phyloP scores from a whole-genome alignment of 345 rosid species.

The Euphorbia peplus region DNA sequence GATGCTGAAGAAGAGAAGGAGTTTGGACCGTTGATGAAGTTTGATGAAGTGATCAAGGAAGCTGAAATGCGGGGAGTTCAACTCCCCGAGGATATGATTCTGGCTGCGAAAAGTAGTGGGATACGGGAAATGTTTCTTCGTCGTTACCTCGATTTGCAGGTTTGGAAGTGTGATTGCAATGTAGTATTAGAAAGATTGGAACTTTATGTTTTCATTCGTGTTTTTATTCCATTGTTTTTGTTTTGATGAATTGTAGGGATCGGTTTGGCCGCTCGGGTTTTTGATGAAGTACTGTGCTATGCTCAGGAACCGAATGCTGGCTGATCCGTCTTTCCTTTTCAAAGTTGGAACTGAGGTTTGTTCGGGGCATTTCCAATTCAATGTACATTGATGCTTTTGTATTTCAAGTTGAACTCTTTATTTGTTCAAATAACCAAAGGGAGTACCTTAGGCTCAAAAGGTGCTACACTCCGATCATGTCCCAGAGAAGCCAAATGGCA shows the following conservation, averaged over 20 bases:
- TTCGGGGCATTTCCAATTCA: background rate
- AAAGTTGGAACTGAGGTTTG: conserved; percentile 91
- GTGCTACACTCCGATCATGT: no score
- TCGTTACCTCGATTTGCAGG: conserved; percentile 81
- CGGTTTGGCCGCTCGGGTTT: conserved; percentile 65
- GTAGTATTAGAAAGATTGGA: background rate
- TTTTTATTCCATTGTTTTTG: background rate
- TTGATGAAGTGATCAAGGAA: conserved; percentile 24
- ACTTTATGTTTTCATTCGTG: background rate
- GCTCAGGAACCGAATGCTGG: conserved; percentile 87
- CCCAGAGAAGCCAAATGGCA: no score
- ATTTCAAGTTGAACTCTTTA: background rate
- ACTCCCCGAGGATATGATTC: conserved; percentile 78
- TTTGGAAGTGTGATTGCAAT: conserved; percentile 15
- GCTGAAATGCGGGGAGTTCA: conserved; percentile 19
- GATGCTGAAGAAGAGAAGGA: conserved; percentile 19
- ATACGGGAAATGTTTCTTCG: conserved; percentile 62
- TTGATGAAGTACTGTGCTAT: conserved; percentile 60
- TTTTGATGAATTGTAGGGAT: conserved; percentile 40
- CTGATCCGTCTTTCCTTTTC: conserved; percentile 94
- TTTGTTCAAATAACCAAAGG: no score
- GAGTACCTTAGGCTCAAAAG: no score
- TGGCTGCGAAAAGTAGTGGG: conserved; percentile 71
- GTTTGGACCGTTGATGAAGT: conserved; percentile 26
- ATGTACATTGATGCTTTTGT: background rate